Conservation (phyloP, 257 asterid species). For the Scutellaria galericulata region DNA sequence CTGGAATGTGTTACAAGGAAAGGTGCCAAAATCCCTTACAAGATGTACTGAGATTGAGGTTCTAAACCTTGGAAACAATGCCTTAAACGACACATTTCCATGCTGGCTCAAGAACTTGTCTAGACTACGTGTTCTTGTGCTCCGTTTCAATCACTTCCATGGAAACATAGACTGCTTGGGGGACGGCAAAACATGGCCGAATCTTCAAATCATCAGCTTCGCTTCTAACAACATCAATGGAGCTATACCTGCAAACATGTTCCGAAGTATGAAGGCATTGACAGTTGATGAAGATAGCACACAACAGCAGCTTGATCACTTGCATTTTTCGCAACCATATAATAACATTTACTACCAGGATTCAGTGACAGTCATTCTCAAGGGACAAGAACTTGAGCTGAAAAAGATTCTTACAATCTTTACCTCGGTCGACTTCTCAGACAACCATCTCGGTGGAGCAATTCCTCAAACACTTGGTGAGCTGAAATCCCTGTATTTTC, state of each 20-base stretch:
- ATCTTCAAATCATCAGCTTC: slow-evolving; percentile 49
- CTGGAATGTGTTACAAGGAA: slow-evolving; percentile 45
- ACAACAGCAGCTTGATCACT: slow-evolving; percentile 25
- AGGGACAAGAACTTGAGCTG: slow-evolving; percentile 46
- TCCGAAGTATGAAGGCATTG: slow-evolving; percentile 40
- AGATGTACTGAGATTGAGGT: slow-evolving; percentile 49
- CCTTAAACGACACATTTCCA: slow-evolving; percentile 48
- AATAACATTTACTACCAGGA: slow-evolving; percentile 44
- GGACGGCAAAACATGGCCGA: slow-evolving; percentile 27
- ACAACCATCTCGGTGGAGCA: slow-evolving; percentile 46
- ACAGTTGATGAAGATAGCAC: slow-evolving; percentile 2
- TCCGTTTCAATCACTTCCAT: slow-evolving; percentile 44
- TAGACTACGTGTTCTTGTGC: slow-evolving; percentile 34
- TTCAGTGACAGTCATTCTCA: slow-evolving; percentile 45
- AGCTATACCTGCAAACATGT: slow-evolving; percentile 35
- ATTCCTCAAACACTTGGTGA: slow-evolving; percentile 47
- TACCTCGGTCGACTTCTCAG: slow-evolving; percentile 54
- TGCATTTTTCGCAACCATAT: not conserved
- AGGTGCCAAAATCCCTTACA: slow-evolving; percentile 50
- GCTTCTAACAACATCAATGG: slow-evolving; percentile 48
- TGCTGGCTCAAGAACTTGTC: slow-evolving; percentile 43
- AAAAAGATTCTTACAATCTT: slow-evolving; percentile 50
- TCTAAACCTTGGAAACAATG: slow-evolving; percentile 51
- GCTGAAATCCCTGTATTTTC: slow-evolving; percentile 37
- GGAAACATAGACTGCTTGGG: slow-evolving; percentile 44